Evolutionary conservation across 192 early-diverging fungal species (phyloP), one percentile per base, ranked within the genome.

Genomic region (Entomortierella chlamydospora): DNA sequence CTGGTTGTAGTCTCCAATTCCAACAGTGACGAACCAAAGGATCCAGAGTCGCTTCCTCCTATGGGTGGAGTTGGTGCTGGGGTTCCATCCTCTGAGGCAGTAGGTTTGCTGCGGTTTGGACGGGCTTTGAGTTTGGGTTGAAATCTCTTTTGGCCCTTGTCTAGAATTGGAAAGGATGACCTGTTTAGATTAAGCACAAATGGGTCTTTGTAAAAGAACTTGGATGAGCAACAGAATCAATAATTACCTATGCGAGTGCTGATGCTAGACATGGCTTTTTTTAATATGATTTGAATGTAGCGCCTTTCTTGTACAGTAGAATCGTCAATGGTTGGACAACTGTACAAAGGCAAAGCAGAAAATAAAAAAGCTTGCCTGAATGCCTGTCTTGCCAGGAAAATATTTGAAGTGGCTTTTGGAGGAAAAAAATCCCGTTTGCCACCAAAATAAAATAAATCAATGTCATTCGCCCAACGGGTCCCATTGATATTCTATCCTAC

Each of bases 211-310:
- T n/a, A n/a, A n/a, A 50, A 50, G 15, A 17, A 50, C 23, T 23
- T 23, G 26, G 13, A 4, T 7, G 30, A 57, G 55, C 31, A 8
- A 34, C 4, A 57, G 55, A 54, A 54, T 29, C 2, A 25, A 7
- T 13, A 20, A 9, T 17, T 70, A 79, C 76, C 76, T n/a, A 79
- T 79, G 50, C 68, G 76, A 49, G 68, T 66, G 57, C 76, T 79
- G 57, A 79, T 79, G 49, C 76, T 63, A 20, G 76, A 79, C 76
- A 79, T 78, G 61, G 22, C 22, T 20, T 49, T 42, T 54, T 15
- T 54, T 23, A 8, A 12, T 50, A 0, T 58, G 37, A 59, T n/a
- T 17, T 22, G 26, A n/a, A 34, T 51, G 37, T 25, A 5, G 11
- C 39, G 51, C 20, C 8, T 49, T 45, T 18, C 6, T 6, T 41